Evolutionary conservation across 2,329 filamentous ascomycete species (phyloP).

Genomic region (Fusarium stilboides): DNA sequence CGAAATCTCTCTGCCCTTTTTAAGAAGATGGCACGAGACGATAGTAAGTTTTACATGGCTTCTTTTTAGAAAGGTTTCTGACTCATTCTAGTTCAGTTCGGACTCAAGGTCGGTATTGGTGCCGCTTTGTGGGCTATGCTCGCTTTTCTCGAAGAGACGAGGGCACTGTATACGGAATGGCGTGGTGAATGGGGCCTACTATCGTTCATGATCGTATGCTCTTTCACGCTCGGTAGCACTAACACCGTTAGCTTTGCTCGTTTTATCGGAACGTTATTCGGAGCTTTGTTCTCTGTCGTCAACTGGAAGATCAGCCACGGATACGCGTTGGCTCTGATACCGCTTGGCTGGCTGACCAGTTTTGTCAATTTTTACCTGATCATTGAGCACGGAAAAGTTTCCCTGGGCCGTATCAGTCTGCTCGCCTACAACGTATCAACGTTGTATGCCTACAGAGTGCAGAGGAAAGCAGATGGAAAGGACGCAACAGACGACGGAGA

Average conservation of each 20-base stretch:
- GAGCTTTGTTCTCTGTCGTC: slow-evolving; percentile 80
- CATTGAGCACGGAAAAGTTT: slow-evolving; percentile 85
- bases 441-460: slow-evolving; percentile 92
- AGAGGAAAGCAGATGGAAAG: slow-evolving; percentile 76
- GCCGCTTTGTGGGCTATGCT: slow-evolving; percentile 91
- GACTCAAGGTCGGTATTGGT: slow-evolving; percentile 92
- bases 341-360: slow-evolving; percentile 86
- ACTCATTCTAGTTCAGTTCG: slow-evolving; percentile 71
- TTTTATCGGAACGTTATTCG: slow-evolving; percentile 88
- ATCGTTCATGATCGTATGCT: slow-evolving; percentile 99
- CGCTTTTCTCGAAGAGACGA: slow-evolving; percentile 83
- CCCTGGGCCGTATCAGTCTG: slow-evolving; percentile 93
- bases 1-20: slow-evolving; percentile 55
- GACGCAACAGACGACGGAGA: slow-evolving; percentile 88
- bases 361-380: slow-evolving; percentile 92
- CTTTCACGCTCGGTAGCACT: slow-evolving; percentile 97
- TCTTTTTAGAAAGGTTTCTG: slow-evolving; percentile 60
- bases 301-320: slow-evolving; percentile 85
- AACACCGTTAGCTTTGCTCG: slow-evolving; percentile 92
- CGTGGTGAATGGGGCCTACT: slow-evolving; percentile 96
- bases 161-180: slow-evolving; percentile 88
- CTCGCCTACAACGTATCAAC: slow-evolving; percentile 96
- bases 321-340: slow-evolving; percentile 80
- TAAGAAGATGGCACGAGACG: slow-evolving; percentile 61
- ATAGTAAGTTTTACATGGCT: slow-evolving; percentile 58